phyloP scores from a whole-genome alignment of 768 basidiomycete species.

The Suillus plorans region DNA sequence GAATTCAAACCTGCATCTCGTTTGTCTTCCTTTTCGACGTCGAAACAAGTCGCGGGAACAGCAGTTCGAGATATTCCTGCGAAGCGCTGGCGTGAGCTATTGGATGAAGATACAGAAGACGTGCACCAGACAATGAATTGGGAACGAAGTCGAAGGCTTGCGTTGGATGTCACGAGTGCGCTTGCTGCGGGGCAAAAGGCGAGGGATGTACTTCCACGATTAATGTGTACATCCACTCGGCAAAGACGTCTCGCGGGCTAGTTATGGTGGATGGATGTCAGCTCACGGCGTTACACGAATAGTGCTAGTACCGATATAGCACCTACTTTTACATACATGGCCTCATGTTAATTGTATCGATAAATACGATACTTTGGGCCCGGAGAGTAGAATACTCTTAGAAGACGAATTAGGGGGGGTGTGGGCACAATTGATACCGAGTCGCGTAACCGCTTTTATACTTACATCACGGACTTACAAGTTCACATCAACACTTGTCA shows the following conservation, averaged over 20 bases:
- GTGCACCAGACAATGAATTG: slow-evolving; percentile 19
- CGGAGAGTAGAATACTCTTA: no score
- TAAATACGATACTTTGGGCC: no score
- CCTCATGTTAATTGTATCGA: neutral
- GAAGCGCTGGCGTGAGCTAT: neutral
- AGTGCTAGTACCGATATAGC: neutral
- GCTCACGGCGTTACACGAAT: neutral
- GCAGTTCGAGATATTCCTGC: neutral
- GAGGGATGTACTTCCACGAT: slow-evolving; percentile 26
- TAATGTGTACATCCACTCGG: slow-evolving; percentile 15
- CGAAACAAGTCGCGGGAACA: neutral
- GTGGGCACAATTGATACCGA: no score
- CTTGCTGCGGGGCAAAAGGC: slow-evolving; percentile 19
- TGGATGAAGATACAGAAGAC: neutral
- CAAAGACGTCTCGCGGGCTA: neutral
- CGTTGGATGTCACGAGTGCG: slow-evolving; percentile 21
- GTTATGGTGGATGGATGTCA: neutral
- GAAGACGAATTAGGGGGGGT: no score
- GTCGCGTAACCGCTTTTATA: no score
- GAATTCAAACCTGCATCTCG: neutral
- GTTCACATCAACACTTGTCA: no score
- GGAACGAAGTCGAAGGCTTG: slow-evolving; percentile 26
- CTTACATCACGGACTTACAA: no score
- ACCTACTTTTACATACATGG: neutral
- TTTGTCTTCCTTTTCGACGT: neutral